These are phyloP conservation scores for Ormosia emarginata DNA, from an alignment of 306 rosid genomes.

Conservation along the genomic window DNA sequence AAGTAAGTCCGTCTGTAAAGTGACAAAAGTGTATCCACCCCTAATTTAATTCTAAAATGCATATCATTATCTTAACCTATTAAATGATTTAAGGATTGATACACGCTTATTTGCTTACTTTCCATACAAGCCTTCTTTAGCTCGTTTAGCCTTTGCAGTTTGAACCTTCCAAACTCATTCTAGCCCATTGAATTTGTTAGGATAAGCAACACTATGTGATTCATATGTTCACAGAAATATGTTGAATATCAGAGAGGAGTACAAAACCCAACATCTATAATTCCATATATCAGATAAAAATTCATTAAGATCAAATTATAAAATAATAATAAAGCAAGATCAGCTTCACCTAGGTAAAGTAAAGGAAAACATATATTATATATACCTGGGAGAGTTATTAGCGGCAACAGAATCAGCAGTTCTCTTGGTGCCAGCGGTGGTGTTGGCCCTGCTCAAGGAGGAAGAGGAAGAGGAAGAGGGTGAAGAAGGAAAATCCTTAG, in stretches of 20 bases:
- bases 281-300: not conserved
- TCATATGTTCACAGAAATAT: not conserved
- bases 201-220: not conserved
- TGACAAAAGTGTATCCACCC: too few relatives aligned
- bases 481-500: conserved; percentile 61
- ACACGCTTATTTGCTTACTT: too few relatives aligned
- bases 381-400: conserved; percentile 55
- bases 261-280: not conserved
- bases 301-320: not conserved
- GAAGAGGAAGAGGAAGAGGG: conserved; percentile 45
- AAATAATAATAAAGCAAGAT: not conserved
- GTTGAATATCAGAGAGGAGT: not conserved
- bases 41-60: too few relatives aligned
- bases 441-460: conserved; percentile 47
- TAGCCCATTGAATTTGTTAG: not conserved
- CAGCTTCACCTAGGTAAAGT: too few relatives aligned
- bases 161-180: not conserved
- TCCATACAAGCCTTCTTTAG: too few relatives aligned
- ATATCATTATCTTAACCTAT: too few relatives aligned
- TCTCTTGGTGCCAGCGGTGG: conserved; percentile 62
- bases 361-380: not conserved
- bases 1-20: too few relatives aligned
- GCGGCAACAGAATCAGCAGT: conserved; percentile 69
- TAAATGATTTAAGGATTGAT: too few relatives aligned
- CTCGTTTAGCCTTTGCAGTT: too few relatives aligned